These are phyloP conservation scores for Combretum micranthum DNA, from an alignment of 345 rosid genomes.

Conservation along the genomic window DNA sequence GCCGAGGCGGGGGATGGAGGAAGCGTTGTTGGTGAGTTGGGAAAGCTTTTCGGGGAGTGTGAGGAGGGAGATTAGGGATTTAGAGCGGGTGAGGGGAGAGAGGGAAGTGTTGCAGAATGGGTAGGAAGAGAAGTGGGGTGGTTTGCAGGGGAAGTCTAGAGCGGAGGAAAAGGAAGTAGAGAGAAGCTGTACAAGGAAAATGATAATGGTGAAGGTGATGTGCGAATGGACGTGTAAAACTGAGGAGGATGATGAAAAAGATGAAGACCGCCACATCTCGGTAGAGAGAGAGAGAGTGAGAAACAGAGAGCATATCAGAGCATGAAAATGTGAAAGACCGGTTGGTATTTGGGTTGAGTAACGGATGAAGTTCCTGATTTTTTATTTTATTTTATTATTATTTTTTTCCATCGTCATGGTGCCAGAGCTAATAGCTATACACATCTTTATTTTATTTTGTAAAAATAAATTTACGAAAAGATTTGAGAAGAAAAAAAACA, in stretches of 20 bases:
- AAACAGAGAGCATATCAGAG: no score
- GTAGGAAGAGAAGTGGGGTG: conserved; percentile 39
- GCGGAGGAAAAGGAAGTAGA: no score
- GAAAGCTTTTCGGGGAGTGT: conserved; percentile 73
- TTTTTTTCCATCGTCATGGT: no score
- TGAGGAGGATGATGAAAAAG: background rate
- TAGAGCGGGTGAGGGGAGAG: conserved; percentile 39
- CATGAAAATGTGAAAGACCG: no score
- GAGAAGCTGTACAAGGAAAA: background rate
- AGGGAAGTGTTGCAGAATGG: conserved; percentile 69
- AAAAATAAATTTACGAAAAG: no score
- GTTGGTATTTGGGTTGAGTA: no score
- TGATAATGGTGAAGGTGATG: background rate
- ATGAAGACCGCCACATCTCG: background rate
- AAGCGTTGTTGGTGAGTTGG: conserved; percentile 62
- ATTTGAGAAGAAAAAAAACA: no score
- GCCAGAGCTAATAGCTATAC: no score
- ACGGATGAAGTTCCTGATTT: no score
- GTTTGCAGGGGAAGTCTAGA: conserved; percentile 45
- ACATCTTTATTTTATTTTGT: no score
- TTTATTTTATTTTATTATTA: no score
- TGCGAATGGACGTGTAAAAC: background rate
- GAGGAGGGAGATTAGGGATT: conserved; percentile 60
- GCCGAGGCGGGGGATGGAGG: conserved; percentile 74
- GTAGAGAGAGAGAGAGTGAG: no score